Conservation (phyloP, 2,329 filamentous ascomycete genomes). For the Aspergillus vadensis region DNA sequence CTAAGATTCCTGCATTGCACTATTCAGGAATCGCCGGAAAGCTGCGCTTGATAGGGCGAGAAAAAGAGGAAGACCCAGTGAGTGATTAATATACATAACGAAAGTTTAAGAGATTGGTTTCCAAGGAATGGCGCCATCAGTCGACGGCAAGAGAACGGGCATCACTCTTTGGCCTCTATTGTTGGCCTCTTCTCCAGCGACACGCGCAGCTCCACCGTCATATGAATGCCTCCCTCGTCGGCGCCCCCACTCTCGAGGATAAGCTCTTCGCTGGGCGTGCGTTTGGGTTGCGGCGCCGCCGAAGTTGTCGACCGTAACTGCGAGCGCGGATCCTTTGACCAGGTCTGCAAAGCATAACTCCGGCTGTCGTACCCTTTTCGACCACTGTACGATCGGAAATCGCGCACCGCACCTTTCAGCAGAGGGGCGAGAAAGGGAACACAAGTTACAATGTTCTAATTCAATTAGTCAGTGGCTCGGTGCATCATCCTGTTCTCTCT, state of each 20-base stretch:
- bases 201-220: conserved; percentile 33
- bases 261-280: conserved; percentile 31
- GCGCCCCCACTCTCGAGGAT: conserved; percentile 25
- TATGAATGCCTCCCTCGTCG: conserved; percentile 25
- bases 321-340: conserved; percentile 22
- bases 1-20: neutral
- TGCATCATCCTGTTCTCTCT: neutral
- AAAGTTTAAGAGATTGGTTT: neutral
- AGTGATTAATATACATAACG: neutral
- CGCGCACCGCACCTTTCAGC: conserved; percentile 28
- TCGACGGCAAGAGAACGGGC: neutral
- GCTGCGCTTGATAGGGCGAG: neutral
- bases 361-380: conserved; percentile 46
- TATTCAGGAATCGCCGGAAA: neutral
- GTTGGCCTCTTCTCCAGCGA: conserved; percentile 17
- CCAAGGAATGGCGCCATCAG: neutral
- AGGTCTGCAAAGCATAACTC: conserved; percentile 29
- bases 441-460: conserved; percentile 40
- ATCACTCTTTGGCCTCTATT: neutral
- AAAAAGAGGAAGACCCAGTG: neutral
- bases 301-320: conserved; percentile 3
- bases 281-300: conserved; percentile 11
- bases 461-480: neutral
- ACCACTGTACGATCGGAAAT: conserved; percentile 32
- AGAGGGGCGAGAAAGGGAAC: conserved; percentile 37